A percentile compares a stretch with the other conserved stretches of the same genome.
These are phyloP conservation scores for Alternaria ventricosa DNA, from an alignment of 2,329 filamentous ascomycete species.

Conservation along the genomic window DNA sequence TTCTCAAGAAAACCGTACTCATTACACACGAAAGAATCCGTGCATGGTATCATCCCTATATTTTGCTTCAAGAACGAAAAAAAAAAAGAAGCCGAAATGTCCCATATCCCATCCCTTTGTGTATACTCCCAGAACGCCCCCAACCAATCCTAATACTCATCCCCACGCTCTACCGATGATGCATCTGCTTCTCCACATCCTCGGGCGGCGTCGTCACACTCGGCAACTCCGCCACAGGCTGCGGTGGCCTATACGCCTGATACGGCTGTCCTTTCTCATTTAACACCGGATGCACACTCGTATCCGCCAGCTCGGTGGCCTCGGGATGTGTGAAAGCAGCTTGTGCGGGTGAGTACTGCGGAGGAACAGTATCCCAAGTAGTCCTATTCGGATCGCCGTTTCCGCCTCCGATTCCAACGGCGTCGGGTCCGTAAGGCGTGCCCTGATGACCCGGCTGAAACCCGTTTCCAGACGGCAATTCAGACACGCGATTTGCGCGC, in stretches of 20 bases:
- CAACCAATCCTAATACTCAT: background rate
- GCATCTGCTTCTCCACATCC: slow-evolving; percentile 28
- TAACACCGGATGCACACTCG: slow-evolving; percentile 21
- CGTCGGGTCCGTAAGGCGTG: slow-evolving; percentile 34
- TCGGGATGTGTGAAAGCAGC: slow-evolving; percentile 13
- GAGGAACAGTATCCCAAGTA: slow-evolving; percentile 39
- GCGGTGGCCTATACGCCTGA: slow-evolving; percentile 35
- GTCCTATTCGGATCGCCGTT: slow-evolving; percentile 20
- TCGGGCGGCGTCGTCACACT: slow-evolving; percentile 30
- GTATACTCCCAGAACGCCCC: background rate
- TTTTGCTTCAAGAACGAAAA: background rate
- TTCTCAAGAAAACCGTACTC: background rate
- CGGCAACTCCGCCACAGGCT: slow-evolving; percentile 23
- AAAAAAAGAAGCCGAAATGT: background rate
- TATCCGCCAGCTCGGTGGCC: slow-evolving; percentile 24
- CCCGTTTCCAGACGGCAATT: slow-evolving; percentile 36
- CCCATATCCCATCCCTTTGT: background rate
- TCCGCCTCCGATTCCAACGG: slow-evolving; percentile 42
- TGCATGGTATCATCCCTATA: background rate
- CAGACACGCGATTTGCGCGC: slow-evolving; percentile 37
- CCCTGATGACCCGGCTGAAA: slow-evolving; percentile 34
- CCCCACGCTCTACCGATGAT: background rate
- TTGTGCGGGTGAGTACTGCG: slow-evolving; percentile 37
- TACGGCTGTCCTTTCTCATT: slow-evolving; percentile 26
- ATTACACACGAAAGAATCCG: background rate